Evolutionary conservation across 78 protist species (phyloP), one percentile per base, ranked within the genome.

Genomic region (Pigoraptor vietnamica): DNA sequence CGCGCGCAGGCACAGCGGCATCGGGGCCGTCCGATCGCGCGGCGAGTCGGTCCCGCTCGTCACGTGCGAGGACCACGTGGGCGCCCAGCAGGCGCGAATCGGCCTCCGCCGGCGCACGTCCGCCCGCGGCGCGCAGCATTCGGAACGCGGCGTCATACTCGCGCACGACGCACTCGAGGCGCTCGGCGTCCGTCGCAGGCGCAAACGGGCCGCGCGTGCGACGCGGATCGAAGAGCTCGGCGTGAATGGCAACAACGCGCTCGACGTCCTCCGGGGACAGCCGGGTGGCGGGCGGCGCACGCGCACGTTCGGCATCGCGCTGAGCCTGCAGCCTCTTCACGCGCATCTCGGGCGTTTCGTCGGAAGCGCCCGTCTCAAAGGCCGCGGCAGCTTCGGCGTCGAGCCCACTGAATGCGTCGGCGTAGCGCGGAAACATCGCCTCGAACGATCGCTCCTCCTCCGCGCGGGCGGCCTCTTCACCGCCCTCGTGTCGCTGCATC

Each of bases 371-470:
- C 35, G 25, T 37, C 37, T 32, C 35, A 83, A 34, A 83, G 33
- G 88, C 89, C 10, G 0, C 86, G 79, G 1, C 40, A 14, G 37
- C 40, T 67, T 2, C 81, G 29, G 2, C 83, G 32, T 33, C 39
- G 86, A 92, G 1, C 39, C 89, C 94, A 23, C 40, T 35, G 67
- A 83, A 94, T 0, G 23, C 90, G 21, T 90, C 92, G 0, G 2
- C 25, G 79, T 81, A 94, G 40, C 79, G 29, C 19, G 96, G 96
- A 81, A 87, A 94, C 84, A 92, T 55, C 56, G n/a, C 81, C 81
- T 23, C 56, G 24, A 86, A 90, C 81, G 29, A 84, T 34, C 40
- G 88, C 56, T 92, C 91, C 33, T 34, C 90, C 67, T 38, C 86
- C 2, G 33, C 33, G 35, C 14, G 9, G 9, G 86, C 86, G n/a